These are phyloP conservation scores for Leccinum pellstonianum DNA, from an alignment of 768 basidiomycete genomes.

Conservation along the genomic window DNA sequence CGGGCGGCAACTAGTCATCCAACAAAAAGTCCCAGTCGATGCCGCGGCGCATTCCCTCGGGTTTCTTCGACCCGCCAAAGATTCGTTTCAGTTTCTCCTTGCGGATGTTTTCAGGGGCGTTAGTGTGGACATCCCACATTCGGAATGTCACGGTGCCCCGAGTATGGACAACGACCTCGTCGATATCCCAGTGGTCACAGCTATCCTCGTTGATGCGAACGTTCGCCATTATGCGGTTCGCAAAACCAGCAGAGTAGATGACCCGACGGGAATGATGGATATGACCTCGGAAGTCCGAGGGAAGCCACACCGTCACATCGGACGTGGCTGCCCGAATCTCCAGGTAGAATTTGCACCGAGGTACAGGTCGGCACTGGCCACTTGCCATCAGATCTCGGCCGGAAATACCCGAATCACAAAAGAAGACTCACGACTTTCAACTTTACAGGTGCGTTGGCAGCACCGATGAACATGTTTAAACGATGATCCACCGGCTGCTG, in stretches of 20 bases:
- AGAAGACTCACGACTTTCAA: constrained; percentile 66
- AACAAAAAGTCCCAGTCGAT: constrained; percentile 82
- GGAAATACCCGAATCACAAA: neutral
- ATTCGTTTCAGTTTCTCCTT: constrained; percentile 65
- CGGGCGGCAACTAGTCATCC: constrained; percentile 49
- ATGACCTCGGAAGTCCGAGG: constrained; percentile 73
- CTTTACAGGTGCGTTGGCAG: constrained; percentile 54
- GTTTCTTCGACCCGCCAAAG: constrained; percentile 55
- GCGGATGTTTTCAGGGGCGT: constrained; percentile 58
- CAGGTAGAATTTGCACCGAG: constrained; percentile 57
- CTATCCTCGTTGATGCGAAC: constrained; percentile 46
- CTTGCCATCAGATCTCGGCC: constrained; percentile 1
- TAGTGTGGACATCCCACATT: constrained; percentile 76
- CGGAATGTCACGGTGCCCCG: constrained; percentile 61
- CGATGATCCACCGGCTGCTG: constrained; percentile 71
- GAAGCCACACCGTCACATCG: constrained; percentile 73
- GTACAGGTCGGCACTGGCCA: constrained; percentile 54
- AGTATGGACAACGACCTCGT: constrained; percentile 65
- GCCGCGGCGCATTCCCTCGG: constrained; percentile 40
- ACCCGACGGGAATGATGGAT: constrained; percentile 55
- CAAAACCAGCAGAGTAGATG: constrained; percentile 68
- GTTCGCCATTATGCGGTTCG: constrained; percentile 62
- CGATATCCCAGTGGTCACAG: constrained; percentile 41
- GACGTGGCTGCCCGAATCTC: constrained; percentile 65
- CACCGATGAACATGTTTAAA: constrained; percentile 65